phyloP scores from a whole-genome alignment of 176 grass and related monocot genomes.

The Oryza australiensis region DNA sequence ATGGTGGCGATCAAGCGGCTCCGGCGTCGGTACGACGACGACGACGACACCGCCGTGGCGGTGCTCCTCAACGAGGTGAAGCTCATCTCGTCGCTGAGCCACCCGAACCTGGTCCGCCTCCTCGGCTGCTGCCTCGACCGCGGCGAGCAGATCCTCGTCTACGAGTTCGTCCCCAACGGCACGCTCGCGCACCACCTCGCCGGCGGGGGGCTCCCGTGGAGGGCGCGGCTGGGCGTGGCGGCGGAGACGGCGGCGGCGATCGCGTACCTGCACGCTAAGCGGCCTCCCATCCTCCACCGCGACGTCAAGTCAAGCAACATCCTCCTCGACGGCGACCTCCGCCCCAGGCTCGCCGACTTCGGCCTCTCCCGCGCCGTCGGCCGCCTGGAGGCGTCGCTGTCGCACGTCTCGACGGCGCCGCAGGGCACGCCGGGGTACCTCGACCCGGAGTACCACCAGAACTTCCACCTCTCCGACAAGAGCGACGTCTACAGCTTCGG shows the following conservation, averaged over 20 bases:
- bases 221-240: slow-evolving; percentile 53
- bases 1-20: slow-evolving; percentile 90
- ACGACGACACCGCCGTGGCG: neutral
- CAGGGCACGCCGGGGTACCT: slow-evolving; percentile 97
- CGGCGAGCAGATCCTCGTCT: slow-evolving; percentile 89
- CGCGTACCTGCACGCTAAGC: slow-evolving; percentile 63
- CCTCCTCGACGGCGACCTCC: slow-evolving; percentile 59
- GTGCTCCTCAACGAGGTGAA: slow-evolving; percentile 76
- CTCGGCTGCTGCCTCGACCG: slow-evolving; percentile 88
- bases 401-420: slow-evolving; percentile 85
- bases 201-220: slow-evolving; percentile 47
- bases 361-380: slow-evolving; percentile 61
- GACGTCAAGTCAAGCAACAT: slow-evolving; percentile 98
- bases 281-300: slow-evolving; percentile 88
- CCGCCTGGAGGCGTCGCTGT: slow-evolving; percentile 44
- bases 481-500: slow-evolving; percentile 99
- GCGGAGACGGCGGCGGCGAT: slow-evolving; percentile 66
- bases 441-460: slow-evolving; percentile 92
- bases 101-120: slow-evolving; percentile 81
- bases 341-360: slow-evolving; percentile 84
- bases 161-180: slow-evolving; percentile 90
- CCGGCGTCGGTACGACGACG: slow-evolving; percentile 37
- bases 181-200: slow-evolving; percentile 73
- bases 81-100: slow-evolving; percentile 80
- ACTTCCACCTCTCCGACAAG: slow-evolving; percentile 91